Evolutionary conservation across 208 protist genomes (phyloP).

Genomic region (Strigomonas galati): DNA sequence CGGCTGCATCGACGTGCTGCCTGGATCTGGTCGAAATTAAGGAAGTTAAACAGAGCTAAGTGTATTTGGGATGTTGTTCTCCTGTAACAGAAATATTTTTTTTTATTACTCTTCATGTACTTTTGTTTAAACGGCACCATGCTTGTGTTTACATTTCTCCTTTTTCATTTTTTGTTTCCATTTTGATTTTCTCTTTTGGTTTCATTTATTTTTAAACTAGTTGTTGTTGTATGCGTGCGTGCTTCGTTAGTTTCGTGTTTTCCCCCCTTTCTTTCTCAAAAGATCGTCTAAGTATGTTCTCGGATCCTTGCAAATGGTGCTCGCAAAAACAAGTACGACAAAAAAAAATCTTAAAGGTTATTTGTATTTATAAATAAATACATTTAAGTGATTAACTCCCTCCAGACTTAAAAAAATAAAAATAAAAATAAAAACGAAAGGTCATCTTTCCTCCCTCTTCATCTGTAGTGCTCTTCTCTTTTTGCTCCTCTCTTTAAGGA

Average conservation of each 20-base stretch:
- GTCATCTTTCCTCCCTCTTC: not conserved
- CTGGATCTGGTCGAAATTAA: constrained; percentile 43
- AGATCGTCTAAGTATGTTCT: not conserved
- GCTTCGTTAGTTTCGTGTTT: constrained; percentile 6
- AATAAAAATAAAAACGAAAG: not conserved
- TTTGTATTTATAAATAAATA: not conserved
- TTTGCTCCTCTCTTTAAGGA: not conserved
- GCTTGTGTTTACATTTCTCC: constrained; percentile 9
- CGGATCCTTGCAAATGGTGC: not conserved
- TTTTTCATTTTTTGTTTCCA: not conserved
- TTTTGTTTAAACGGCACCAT: not conserved
- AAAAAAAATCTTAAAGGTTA: not conserved
- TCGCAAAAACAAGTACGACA: not conserved
- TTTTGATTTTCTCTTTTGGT: not conserved
- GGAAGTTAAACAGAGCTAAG: constrained; percentile 9
- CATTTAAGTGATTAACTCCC: not conserved
- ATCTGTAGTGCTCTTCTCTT: not conserved
- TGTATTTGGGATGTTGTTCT: constrained; percentile 2
- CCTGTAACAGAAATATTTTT: constrained; percentile 2
- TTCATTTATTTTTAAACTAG: constrained; percentile 1
- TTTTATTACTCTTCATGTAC: not conserved
- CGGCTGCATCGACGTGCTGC: constrained; percentile 28
- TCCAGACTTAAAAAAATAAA: not conserved
- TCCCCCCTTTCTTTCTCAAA: not conserved
- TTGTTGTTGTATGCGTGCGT: not conserved